Evolutionary conservation across 805 yeast species (phyloP).

Genomic region (Hanseniaspora taiwanica): DNA sequence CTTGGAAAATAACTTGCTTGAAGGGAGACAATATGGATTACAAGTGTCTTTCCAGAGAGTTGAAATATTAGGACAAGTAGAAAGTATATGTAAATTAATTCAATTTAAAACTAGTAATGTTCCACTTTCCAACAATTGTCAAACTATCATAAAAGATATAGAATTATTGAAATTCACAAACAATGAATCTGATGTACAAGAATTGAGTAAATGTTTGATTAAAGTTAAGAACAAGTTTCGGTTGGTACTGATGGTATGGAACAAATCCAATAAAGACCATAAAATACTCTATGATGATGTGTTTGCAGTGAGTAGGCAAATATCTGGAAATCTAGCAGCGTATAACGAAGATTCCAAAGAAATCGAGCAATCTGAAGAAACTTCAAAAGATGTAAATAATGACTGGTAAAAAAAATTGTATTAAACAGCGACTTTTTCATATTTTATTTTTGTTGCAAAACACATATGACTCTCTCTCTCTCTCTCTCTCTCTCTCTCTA

Average conservation of each 20-base stretch:
- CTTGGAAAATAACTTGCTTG: constrained; percentile 42
- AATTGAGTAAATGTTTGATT: constrained; percentile 36
- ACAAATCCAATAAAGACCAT: constrained; percentile 14
- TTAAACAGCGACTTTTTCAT: too few relatives aligned
- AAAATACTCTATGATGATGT: constrained; percentile 19
- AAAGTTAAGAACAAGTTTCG: constrained; percentile 53
- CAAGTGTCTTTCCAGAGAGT: constrained; percentile 67
- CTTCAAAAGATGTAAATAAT: constrained; percentile 14
- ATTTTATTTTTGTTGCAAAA: too few relatives aligned
- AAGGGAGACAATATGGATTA: constrained; percentile 76
- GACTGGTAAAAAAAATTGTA: constrained; percentile 15
- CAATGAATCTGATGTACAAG: constrained; percentile 41
- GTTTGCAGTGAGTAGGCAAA: background rate
- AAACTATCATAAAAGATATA: constrained; percentile 17
- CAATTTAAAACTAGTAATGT: constrained; percentile 13
- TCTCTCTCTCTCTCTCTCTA: too few relatives aligned
- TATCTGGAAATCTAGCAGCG: constrained; percentile 20
- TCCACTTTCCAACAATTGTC: constrained; percentile 13
- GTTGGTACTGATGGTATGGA: constrained; percentile 28
- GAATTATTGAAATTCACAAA: constrained; percentile 28
- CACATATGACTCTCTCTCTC: too few relatives aligned
- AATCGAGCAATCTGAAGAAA: constrained; percentile 10
- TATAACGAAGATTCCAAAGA: background rate
- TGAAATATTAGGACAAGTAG: constrained; percentile 54
- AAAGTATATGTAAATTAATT: constrained; percentile 35